phyloP scores from a whole-genome alignment of 1,284 basidiomycete species.

The Leccinum solheimii region DNA sequence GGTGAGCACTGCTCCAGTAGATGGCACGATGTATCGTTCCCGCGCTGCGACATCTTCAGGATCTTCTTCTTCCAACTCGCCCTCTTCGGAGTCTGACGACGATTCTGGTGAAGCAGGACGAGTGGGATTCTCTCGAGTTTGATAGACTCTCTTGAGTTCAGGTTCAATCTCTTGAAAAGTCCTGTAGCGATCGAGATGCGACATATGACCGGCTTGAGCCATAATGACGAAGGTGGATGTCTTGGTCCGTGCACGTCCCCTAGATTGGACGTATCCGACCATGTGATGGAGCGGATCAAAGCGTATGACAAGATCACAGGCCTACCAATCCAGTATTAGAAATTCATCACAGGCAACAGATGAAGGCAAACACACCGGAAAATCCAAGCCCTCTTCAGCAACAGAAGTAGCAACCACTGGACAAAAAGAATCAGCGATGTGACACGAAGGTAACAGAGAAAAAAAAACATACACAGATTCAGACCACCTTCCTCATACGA shows the following conservation, averaged over 20 bases:
- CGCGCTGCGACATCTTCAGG: constrained; percentile 59
- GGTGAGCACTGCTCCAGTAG: constrained; percentile 73
- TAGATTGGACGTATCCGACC: constrained; percentile 81
- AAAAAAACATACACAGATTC: constrained; percentile 61
- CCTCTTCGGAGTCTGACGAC: constrained; percentile 34
- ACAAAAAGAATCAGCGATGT: constrained; percentile 4
- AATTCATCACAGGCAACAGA: not conserved
- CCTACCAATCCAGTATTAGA: constrained; percentile 41
- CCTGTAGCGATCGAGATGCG: constrained; percentile 57
- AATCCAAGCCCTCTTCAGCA: constrained; percentile 87
- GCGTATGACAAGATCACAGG: constrained; percentile 81
- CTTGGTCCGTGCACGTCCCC: constrained; percentile 76
- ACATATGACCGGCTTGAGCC: constrained; percentile 60
- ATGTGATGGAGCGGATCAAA: constrained; percentile 78
- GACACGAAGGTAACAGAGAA: not conserved
- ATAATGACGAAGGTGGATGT: constrained; percentile 78
- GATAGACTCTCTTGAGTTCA: constrained; percentile 62
- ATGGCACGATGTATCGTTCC: constrained; percentile 68
- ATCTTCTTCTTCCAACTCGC: constrained; percentile 45
- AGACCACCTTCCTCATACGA: constrained; percentile 63
- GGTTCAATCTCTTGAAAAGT: constrained; percentile 61
- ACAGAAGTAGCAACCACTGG: constrained; percentile 81
- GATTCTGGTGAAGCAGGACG: constrained; percentile 30
- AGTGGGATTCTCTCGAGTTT: constrained; percentile 43
- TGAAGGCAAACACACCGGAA: constrained; percentile 52